Base-by-base conservation (phyloP, 495 filamentous ascomycete species). In the Haplographium delicatum region DNA sequence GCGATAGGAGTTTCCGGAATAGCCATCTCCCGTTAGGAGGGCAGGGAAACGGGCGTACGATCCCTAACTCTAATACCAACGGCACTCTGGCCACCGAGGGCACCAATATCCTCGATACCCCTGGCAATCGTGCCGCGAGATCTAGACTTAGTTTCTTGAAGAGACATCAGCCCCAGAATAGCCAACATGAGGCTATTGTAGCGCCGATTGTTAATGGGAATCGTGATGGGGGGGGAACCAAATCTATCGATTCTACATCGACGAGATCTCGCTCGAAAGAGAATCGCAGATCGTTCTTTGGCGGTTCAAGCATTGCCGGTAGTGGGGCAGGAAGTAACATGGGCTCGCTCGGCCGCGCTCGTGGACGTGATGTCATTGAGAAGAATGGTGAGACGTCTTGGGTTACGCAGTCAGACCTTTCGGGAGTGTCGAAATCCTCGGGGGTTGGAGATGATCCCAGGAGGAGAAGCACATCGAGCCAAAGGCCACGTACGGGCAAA, bases 91-190 rank as follows among this genome's bases (percentile, higher is more conserved):
- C 44, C 2, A 57, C 51, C 5, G 24, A 25, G 9, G 53, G 47
- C 16, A 56, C 54, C 5, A 35, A 18, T n/a, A 55, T 56, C 22
- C 50, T 61, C 20, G 54, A 61, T 20, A 34, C 53, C 6, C 58
- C 42, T 1, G 34, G 47, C 23, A 13, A 39, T 10, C 20, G 47
- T 4, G 30, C 30, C 22, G 41, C 35, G 13, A 44, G 38, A 8
- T 15, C 6, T 1, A 6, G 48, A n/a, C 26, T 51, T 4, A 25
- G 18, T 23, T 51, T 51, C 48, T 15, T 51, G 13, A 30, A 43
- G 22, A 26, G 48, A 2, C 27, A 44, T 1, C 18, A 19, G 9
- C 31, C 13, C 3, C 26, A 39, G 20, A 8, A 34, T 7, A 13
- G 8, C 3, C 16, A 39, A 24, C 24, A 51, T 34, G 39, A 42